phyloP scores from a whole-genome alignment of 176 grass and related monocot species.

The Sorghum bicolor region DNA sequence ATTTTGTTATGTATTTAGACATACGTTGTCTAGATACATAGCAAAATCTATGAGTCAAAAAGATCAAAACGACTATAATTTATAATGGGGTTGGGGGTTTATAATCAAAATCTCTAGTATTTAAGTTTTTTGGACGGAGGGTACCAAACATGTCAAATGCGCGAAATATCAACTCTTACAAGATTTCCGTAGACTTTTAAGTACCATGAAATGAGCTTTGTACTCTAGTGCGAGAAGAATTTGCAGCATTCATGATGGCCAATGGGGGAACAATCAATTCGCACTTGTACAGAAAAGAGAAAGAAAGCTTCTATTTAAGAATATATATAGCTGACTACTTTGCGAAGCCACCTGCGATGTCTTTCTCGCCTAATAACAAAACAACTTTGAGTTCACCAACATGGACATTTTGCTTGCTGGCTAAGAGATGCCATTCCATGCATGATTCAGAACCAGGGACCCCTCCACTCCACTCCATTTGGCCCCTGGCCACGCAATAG shows the following conservation, averaged over 20 bases:
- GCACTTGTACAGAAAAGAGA: background rate
- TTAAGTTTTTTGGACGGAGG: too few species aligned
- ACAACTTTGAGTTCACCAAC: background rate
- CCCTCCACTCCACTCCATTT: background rate
- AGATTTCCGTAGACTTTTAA: background rate
- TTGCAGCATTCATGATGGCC: background rate
- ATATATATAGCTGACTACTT: background rate
- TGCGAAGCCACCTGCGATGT: constrained; percentile 1
- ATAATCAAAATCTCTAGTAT: too few species aligned
- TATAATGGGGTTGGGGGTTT: too few species aligned
- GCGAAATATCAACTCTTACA: background rate
- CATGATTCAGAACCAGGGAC: background rate
- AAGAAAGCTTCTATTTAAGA: background rate
- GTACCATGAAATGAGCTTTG: background rate
- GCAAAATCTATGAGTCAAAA: too few species aligned
- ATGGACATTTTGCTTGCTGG: constrained; percentile 31
- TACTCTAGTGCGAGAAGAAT: background rate
- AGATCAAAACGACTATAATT: too few species aligned
- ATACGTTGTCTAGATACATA: too few species aligned
- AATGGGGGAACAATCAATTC: background rate
- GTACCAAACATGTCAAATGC: background rate
- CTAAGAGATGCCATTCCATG: constrained; percentile 22
- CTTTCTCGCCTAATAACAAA: background rate
- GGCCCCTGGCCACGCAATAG: background rate
- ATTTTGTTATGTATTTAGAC: too few species aligned